A percentile compares a stretch with the other conserved stretches of the same genome.
These are phyloP conservation scores for Aspergillus udagawae DNA, from an alignment of 2,329 filamentous ascomycete species.

Conservation along the genomic window DNA sequence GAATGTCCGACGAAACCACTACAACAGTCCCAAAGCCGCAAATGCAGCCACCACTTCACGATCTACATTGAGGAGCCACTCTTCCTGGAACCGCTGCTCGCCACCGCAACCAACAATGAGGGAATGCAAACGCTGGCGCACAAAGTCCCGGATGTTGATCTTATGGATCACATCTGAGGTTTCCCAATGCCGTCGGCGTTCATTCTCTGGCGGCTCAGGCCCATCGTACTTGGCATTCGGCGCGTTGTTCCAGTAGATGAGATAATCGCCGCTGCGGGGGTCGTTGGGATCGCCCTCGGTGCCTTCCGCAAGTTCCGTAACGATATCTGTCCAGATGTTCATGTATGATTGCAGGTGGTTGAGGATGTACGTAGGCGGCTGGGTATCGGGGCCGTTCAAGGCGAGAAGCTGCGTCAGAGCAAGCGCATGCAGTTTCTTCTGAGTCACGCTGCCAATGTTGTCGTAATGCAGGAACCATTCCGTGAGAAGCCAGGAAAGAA, in stretches of 20 bases:
- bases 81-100: conserved; percentile 38
- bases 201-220: conserved; percentile 39
- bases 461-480: conserved; percentile 50
- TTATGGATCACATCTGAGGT: conserved; percentile 40
- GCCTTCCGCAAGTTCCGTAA: conserved; percentile 43
- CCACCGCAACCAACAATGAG: conserved; percentile 40
- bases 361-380: conserved; percentile 39
- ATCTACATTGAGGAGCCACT: conserved; percentile 44
- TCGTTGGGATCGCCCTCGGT: conserved; percentile 33
- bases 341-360: conserved; percentile 45
- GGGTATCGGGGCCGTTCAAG: conserved; percentile 30
- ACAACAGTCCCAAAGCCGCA: conserved; percentile 35
- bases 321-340: conserved; percentile 45
- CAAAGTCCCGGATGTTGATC: conserved; percentile 43
- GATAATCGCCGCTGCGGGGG: conserved; percentile 35
- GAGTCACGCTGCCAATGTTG: conserved; percentile 42
- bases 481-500: conserved; percentile 41
- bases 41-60: conserved; percentile 39
- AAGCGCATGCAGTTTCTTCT: conserved; percentile 46
- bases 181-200: conserved; percentile 38
- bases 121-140: conserved; percentile 38
- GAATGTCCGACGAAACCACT: neutral
- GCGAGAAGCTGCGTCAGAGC: conserved; percentile 44
- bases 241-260: conserved; percentile 37
- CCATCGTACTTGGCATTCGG: conserved; percentile 30